Conservation (phyloP, 805 yeast genomes). For the Yarrowia deformans region DNA sequence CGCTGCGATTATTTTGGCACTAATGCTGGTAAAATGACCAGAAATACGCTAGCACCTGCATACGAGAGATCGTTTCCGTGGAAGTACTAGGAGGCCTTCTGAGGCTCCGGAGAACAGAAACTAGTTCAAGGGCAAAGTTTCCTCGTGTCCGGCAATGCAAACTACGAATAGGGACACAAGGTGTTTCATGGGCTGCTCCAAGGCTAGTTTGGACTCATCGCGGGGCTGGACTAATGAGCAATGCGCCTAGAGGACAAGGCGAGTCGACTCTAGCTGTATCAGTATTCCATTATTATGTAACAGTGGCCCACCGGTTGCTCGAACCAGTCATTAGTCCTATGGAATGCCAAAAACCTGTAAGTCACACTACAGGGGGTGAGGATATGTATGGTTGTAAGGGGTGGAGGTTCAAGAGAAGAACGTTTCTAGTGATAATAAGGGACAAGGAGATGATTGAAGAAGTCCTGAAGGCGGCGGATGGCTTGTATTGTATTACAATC, state of each 20-base stretch:
- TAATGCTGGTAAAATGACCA: background rate
- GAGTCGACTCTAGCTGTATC: background rate
- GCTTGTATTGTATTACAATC: background rate
- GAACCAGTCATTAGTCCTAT: too few relatives aligned
- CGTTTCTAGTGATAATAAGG: background rate
- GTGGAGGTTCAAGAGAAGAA: background rate
- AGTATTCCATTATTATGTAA: background rate
- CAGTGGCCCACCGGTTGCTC: background rate
- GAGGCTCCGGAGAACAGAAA: background rate
- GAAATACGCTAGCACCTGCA: constrained; percentile 29
- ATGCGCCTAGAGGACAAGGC: background rate
- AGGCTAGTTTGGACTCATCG: constrained; percentile 26
- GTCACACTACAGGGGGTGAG: background rate
- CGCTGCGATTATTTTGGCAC: constrained; percentile 19
- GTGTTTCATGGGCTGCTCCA: background rate
- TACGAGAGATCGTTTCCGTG: constrained; percentile 1
- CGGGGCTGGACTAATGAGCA: constrained; percentile 14
- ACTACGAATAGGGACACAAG: background rate
- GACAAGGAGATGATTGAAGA: background rate
- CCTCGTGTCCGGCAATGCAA: constrained; percentile 14
- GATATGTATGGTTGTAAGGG: background rate
- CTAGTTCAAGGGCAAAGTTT: background rate
- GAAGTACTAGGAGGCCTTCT: background rate
- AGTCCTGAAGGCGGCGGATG: background rate
- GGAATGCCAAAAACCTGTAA: background rate